Conservation (phyloP, 2,329 filamentous ascomycete genomes). For the Colletotrichum sansevieriae region DNA sequence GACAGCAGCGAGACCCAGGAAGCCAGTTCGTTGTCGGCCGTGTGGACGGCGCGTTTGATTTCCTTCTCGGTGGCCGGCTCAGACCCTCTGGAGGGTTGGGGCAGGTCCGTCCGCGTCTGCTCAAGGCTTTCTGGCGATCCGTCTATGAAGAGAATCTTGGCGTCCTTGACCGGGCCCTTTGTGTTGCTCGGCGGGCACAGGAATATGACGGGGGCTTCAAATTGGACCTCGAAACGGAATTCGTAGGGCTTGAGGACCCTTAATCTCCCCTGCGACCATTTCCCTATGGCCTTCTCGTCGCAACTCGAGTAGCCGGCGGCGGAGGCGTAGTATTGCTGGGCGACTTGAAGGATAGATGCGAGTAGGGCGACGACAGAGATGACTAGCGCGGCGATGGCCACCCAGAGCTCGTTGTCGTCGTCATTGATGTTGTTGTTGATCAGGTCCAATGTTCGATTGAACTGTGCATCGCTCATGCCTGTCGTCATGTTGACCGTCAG, state of each 20-base stretch:
- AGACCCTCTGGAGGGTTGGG: background rate
- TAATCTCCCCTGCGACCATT: conserved; percentile 57
- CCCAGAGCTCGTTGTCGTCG: conserved; percentile 50
- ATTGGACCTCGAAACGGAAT: conserved; percentile 63
- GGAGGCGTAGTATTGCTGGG: conserved; percentile 64
- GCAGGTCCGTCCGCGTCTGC: conserved; percentile 50
- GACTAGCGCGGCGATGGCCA: conserved; percentile 60
- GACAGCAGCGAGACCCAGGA: conserved; percentile 67
- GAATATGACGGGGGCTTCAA: conserved; percentile 64
- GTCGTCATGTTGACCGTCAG: conserved; percentile 12
- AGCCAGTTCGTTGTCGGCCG: conserved; percentile 68
- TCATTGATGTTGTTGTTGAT: conserved; percentile 37
- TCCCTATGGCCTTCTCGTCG: conserved; percentile 61
- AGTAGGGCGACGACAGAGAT: conserved; percentile 61
- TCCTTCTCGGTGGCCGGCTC: conserved; percentile 45
- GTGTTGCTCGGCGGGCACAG: conserved; percentile 58
- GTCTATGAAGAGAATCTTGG: conserved; percentile 53
- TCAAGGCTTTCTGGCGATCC: conserved; percentile 54
- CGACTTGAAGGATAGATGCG: conserved; percentile 61
- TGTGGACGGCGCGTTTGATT: conserved; percentile 55
- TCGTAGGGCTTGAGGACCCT: conserved; percentile 57
- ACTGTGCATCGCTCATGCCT: conserved; percentile 29
- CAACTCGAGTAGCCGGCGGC: conserved; percentile 64
- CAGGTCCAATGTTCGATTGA: conserved; percentile 15
- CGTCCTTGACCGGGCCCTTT: conserved; percentile 50